phyloP scores from a whole-genome alignment of 1,139 yeast genomes.

The Tardiomyces digboiensis region DNA sequence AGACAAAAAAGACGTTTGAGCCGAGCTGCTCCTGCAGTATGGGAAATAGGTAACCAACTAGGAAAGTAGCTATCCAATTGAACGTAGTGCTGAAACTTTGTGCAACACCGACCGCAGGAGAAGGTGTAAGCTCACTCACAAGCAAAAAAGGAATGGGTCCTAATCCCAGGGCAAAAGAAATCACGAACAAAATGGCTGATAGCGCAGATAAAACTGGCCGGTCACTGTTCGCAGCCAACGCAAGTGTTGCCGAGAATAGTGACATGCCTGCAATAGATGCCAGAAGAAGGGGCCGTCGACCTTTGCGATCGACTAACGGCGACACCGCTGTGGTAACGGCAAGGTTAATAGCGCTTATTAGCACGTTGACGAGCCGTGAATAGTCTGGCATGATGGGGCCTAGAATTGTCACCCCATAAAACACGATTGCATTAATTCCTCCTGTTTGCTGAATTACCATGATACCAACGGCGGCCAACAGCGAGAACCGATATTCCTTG shows the following conservation, averaged over 20 bases:
- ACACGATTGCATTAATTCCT: slow-evolving; percentile 86
- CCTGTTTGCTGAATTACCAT: slow-evolving; percentile 86
- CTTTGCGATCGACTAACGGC: slow-evolving; percentile 58
- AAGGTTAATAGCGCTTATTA: slow-evolving; percentile 65
- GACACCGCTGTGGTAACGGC: slow-evolving; percentile 67
- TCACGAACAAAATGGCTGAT: slow-evolving; percentile 65
- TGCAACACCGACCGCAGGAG: slow-evolving; percentile 72
- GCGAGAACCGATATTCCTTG: slow-evolving; percentile 45
- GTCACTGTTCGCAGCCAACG: slow-evolving; percentile 48
- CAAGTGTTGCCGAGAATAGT: slow-evolving; percentile 50
- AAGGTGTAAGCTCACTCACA: slow-evolving; percentile 82
- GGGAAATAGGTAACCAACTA: slow-evolving; percentile 78
- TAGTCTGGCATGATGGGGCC: slow-evolving; percentile 57
- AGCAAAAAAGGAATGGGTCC: slow-evolving; percentile 93
- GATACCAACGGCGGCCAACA: slow-evolving; percentile 59
- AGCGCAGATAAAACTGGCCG: slow-evolving; percentile 46
- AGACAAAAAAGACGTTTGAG: slow-evolving; percentile 70
- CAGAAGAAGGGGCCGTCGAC: slow-evolving; percentile 65
- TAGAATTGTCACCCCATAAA: slow-evolving; percentile 83
- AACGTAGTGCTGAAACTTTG: slow-evolving; percentile 89
- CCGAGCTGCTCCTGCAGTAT: slow-evolving; percentile 54
- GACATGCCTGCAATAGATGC: slow-evolving; percentile 66
- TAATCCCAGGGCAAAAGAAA: slow-evolving; percentile 80
- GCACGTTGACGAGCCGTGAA: slow-evolving; percentile 62
- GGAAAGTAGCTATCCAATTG: slow-evolving; percentile 86